phyloP scores from a whole-genome alignment of 257 asterid species.

The Penstemon eatonii region DNA sequence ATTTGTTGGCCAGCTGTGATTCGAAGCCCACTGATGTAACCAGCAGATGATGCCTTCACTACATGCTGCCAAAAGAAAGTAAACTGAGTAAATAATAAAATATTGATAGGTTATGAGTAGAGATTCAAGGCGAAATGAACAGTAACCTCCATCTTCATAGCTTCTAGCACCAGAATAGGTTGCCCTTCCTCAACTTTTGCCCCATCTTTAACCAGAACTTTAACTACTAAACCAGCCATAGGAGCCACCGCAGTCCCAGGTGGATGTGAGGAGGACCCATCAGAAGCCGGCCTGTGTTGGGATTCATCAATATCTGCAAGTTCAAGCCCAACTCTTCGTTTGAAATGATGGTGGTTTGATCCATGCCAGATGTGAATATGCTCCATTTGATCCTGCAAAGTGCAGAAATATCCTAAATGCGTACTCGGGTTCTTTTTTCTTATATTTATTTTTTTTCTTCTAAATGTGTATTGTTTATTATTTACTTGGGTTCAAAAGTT shows the following conservation, averaged over 20 bases:
- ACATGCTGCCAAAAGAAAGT: conserved; percentile 62
- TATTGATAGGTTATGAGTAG: conserved; percentile 16
- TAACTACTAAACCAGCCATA: conserved; percentile 92
- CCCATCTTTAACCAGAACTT: conserved; percentile 75
- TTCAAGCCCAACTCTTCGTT: conserved; percentile 51
- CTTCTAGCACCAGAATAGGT: conserved; percentile 83
- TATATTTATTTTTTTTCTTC: too few species aligned
- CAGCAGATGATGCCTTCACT: conserved; percentile 74
- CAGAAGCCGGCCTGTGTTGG: conserved; percentile 46
- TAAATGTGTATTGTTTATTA: not conserved
- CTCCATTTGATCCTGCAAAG: conserved; percentile 71
- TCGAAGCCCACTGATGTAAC: conserved; percentile 67
- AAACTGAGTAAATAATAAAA: conserved; percentile 18
- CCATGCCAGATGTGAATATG: conserved; percentile 88
- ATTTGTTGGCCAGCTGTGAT: conserved; percentile 79
- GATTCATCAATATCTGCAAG: conserved; percentile 51
- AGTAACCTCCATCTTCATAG: conserved; percentile 99
- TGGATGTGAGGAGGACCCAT: conserved; percentile 56
- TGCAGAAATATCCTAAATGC: not conserved
- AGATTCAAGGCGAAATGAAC: conserved; percentile 12
- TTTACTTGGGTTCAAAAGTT: conserved; percentile 14
- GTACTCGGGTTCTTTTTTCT: not conserved
- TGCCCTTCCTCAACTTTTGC: conserved; percentile 70
- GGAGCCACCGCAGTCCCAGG: conserved; percentile 88
- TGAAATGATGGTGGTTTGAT: conserved; percentile 71